Base-by-base conservation (phyloP, 768 basidiomycete genomes). In the Leucocoprinus sp. region DNA sequence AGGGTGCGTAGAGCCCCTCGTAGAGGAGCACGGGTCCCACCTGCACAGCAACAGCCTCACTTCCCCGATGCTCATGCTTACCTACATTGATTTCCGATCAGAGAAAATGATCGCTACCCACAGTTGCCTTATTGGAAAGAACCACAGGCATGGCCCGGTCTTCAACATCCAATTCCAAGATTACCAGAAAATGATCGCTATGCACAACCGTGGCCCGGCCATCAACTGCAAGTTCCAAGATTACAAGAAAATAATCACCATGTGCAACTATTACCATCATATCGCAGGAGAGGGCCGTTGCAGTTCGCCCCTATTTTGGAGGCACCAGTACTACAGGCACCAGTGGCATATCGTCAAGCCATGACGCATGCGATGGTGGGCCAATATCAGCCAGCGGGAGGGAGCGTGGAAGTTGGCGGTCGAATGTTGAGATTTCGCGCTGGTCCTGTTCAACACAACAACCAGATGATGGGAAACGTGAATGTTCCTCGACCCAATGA, bases 311-410 rank as follows among this genome's bases (percentile, higher is more conserved):
- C n/a, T n/a, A n/a, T n/a, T n/a, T n/a, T n/a, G n/a, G n/a, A n/a
- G n/a, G n/a, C n/a, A n/a, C n/a, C n/a, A n/a, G n/a, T n/a, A n/a
- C n/a, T n/a, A n/a, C n/a, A n/a, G n/a, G n/a, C n/a, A n/a, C n/a
- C n/a, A n/a, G n/a, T n/a, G n/a, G n/a, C n/a, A 5, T 36, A 44
- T 37, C 34, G 27, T 14, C 34, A 44, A 28, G 43, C 24, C 6
- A 23, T 44, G 12, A 35, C 43, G 0, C 43, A 44, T 12, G 43
- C 43, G 8, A 44, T 44, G 43, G 28, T 24, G 31, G 43, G 43
- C 12, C 35, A 21, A 14, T 44, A 37, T 28, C 35, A 37, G 26
- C 43, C 43, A 12, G 24, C 23, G 19, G 43, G 34, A 9, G 33
- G 43, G 3, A 35, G 43, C 2, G 24, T 44, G 8, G 43, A 44